A percentile compares a stretch with the other conserved stretches of the same genome.
phyloP scores from a whole-genome alignment of 2,329 filamentous ascomycete species.

The Fusarium chaquense region DNA sequence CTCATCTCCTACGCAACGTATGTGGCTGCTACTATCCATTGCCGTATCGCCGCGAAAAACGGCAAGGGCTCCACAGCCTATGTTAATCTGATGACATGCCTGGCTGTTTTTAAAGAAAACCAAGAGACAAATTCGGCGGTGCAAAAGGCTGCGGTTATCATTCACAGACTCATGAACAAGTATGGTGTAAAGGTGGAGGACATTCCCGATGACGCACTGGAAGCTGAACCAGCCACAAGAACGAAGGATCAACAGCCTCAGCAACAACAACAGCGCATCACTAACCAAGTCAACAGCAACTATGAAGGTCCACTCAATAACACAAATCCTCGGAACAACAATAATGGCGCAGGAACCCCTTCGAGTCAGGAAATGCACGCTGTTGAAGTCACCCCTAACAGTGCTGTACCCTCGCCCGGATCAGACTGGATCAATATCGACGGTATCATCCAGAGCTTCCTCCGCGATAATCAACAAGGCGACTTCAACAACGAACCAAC shows the following conservation, averaged over 20 bases:
- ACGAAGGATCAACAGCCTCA: constrained; percentile 17
- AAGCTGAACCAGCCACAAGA: constrained; percentile 4
- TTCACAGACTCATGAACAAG: constrained; percentile 60
- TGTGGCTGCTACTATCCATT: constrained; percentile 65
- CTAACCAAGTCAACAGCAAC: neutral
- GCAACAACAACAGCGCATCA: neutral
- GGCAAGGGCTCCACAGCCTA: constrained; percentile 56
- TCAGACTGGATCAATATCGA: constrained; percentile 52
- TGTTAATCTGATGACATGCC: constrained; percentile 56
- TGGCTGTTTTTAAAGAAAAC: constrained; percentile 61
- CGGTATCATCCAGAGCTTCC: constrained; percentile 54
- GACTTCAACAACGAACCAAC: constrained; percentile 25
- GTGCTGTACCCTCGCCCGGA: constrained; percentile 13
- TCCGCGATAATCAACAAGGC: constrained; percentile 33
- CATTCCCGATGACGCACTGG: constrained; percentile 21
- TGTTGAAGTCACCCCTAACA: neutral
- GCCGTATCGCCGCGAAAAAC: constrained; percentile 62
- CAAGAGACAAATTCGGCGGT: constrained; percentile 64
- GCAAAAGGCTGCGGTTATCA: constrained; percentile 58
- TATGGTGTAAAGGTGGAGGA: constrained; percentile 52
- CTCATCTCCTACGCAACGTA: constrained; percentile 68
- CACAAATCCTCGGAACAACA: neutral
- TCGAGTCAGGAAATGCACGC: neutral
- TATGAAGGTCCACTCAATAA: neutral
- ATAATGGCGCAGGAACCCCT: neutral